Evolutionary conservation across 441 rosid genomes (phyloP).

Genomic region (Syzygium syzygioides): DNA sequence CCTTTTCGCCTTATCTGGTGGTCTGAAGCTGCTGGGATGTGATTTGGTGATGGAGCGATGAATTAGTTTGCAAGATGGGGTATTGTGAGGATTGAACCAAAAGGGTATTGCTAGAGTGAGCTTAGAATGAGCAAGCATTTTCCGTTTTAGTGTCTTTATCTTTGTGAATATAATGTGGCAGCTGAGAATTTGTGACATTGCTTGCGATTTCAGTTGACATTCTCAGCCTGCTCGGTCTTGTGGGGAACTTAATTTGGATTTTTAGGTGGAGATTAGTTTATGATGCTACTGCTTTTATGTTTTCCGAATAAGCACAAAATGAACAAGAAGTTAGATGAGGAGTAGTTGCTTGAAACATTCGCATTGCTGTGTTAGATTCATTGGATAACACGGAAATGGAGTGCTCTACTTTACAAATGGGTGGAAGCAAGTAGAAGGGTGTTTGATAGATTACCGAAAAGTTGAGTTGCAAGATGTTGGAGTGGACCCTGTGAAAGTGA

Average conservation of each 20-base stretch:
- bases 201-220: neutral
- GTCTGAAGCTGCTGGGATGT: neutral
- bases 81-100: neutral
- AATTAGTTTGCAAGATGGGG: neutral
- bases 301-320: neutral
- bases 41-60: neutral
- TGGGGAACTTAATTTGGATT: neutral
- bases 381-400: neutral
- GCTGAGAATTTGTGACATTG: neutral
- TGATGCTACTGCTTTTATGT: neutral
- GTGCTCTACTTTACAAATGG: neutral
- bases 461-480: neutral
- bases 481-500: neutral
- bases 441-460: neutral
- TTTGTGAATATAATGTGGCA: neutral
- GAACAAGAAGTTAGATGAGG: neutral
- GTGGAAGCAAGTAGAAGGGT: neutral
- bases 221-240: neutral
- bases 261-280: neutral
- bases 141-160: neutral
- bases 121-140: neutral
- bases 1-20: neutral
- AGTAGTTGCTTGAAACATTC: neutral
- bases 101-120: neutral
- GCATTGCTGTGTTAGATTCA: neutral